Conservation (phyloP, 805 yeast species). For the Candida verbasci region DNA sequence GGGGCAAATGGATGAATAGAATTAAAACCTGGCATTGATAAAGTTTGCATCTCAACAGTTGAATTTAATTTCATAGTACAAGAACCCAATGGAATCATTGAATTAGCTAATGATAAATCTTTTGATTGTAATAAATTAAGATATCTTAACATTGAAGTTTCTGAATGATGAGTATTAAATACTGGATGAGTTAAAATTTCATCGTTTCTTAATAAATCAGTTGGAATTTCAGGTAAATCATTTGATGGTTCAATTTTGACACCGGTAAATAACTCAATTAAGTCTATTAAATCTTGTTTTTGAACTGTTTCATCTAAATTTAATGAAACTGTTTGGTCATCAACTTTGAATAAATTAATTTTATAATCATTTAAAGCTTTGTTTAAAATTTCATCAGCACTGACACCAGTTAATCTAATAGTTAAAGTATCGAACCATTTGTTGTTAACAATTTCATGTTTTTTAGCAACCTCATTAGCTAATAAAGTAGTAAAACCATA, state of each 20-base stretch:
- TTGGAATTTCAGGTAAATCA: constrained; percentile 48
- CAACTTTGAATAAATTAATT: constrained; percentile 73
- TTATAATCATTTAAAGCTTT: constrained; percentile 57
- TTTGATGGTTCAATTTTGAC: constrained; percentile 12
- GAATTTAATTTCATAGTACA: constrained; percentile 98
- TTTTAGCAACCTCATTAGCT: constrained; percentile 48
- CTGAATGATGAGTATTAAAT: constrained; percentile 85
- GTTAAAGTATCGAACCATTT: constrained; percentile 88
- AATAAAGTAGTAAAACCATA: constrained; percentile 69
- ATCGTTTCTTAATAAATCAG: constrained; percentile 51
- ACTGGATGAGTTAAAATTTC: constrained; percentile 65
- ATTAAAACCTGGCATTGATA: constrained; percentile 91
- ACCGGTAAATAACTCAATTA: constrained; percentile 60
- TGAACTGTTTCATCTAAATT: constrained; percentile 89
- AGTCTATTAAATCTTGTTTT: constrained; percentile 50
- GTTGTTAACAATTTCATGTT: constrained; percentile 50
- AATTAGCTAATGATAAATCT: constrained; percentile 89
- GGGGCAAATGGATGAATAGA: constrained; percentile 94
- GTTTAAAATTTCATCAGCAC: constrained; percentile 53
- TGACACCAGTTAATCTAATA: constrained; percentile 45
- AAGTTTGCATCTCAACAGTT: constrained; percentile 90
- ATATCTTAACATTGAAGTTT: constrained; percentile 91
- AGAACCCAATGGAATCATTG: constrained; percentile 97
- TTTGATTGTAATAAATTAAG: constrained; percentile 76
- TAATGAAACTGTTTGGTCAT: constrained; percentile 58